phyloP scores from a whole-genome alignment of 495 filamentous ascomycete genomes.

The Pyronema domesticum region DNA sequence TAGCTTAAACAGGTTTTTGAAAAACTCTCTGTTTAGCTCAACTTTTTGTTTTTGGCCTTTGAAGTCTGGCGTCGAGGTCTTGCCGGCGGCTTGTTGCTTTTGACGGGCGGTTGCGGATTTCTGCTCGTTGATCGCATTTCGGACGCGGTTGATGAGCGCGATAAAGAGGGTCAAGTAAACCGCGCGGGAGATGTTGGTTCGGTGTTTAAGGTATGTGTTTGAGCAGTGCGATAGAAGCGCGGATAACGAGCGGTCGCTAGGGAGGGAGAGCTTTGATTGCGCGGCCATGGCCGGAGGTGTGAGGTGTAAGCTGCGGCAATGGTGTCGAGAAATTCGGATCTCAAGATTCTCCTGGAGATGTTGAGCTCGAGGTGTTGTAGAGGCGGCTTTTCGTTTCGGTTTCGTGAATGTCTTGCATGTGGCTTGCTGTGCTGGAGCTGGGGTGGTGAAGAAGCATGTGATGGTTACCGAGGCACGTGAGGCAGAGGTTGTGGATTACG shows the following conservation, averaged over 20 bases:
- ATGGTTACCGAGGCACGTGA: too few species aligned
- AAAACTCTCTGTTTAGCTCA: conserved; percentile 89
- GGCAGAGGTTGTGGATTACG: too few species aligned
- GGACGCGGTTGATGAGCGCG: conserved; percentile 73
- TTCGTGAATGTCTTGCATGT: too few species aligned
- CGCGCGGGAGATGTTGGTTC: conserved; percentile 72
- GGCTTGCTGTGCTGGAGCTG: too few species aligned
- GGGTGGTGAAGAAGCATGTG: too few species aligned
- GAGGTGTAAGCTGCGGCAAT: too few species aligned
- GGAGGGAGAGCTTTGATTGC: conserved; percentile 55
- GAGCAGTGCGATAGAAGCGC: conserved; percentile 56
- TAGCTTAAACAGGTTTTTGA: conserved; percentile 61
- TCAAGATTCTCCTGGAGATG: too few species aligned
- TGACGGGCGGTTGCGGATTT: conserved; percentile 68
- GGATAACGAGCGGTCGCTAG: conserved; percentile 50
- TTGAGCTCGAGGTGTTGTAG: too few species aligned
- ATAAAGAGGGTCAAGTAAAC: conserved; percentile 85
- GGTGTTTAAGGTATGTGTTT: conserved; percentile 61
- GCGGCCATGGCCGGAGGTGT: conserved; percentile 41
- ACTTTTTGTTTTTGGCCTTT: conserved; percentile 49
- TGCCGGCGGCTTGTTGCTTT: conserved; percentile 34
- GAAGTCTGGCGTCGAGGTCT: conserved; percentile 17
- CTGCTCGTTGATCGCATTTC: conserved; percentile 80
- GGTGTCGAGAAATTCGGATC: too few species aligned
- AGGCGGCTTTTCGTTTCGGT: too few species aligned